Conservation (phyloP, 352 stramenopile genomes). For the Pythium aristosporum region DNA sequence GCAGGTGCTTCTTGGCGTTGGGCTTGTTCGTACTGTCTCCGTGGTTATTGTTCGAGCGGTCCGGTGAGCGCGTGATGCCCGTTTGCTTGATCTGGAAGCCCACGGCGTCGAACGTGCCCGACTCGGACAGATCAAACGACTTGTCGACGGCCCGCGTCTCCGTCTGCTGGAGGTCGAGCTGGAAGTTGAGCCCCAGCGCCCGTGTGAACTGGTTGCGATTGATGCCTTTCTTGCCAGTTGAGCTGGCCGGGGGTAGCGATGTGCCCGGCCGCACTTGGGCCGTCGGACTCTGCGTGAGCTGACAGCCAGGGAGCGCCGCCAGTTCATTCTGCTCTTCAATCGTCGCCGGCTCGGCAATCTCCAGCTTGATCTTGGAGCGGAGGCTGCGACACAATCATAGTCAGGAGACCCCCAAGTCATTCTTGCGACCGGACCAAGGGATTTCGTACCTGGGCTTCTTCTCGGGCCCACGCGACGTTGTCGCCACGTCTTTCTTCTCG, state of each 20-base stretch:
- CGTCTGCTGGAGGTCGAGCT: conserved; percentile 66
- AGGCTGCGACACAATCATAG: conserved; percentile 23
- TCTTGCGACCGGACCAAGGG: conserved; percentile 1
- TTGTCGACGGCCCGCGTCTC: conserved; percentile 57
- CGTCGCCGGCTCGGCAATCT: conserved; percentile 54
- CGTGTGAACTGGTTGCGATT: conserved; percentile 65
- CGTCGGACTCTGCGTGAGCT: conserved; percentile 45
- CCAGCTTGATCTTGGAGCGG: conserved; percentile 71
- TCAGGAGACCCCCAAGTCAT: neutral
- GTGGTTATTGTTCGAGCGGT: conserved; percentile 31
- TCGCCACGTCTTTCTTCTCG: conserved; percentile 32
- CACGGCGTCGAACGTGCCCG: conserved; percentile 77
- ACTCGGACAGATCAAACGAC: conserved; percentile 80
- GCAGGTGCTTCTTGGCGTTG: conserved; percentile 78
- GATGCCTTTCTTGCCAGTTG: conserved; percentile 64
- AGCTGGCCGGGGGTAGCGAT: conserved; percentile 36
- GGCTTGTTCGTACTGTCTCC: conserved; percentile 33
- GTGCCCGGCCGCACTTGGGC: conserved; percentile 33
- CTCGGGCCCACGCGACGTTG: conserved; percentile 36
- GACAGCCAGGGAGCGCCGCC: conserved; percentile 27
- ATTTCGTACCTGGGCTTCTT: conserved; percentile 47
- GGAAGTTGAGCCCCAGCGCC: conserved; percentile 63
- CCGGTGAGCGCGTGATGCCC: conserved; percentile 63
- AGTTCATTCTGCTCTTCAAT: conserved; percentile 32
- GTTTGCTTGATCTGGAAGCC: conserved; percentile 85